Conservation (phyloP, 75 land plant genomes). For the Pseudotsuga menziesii region DNA sequence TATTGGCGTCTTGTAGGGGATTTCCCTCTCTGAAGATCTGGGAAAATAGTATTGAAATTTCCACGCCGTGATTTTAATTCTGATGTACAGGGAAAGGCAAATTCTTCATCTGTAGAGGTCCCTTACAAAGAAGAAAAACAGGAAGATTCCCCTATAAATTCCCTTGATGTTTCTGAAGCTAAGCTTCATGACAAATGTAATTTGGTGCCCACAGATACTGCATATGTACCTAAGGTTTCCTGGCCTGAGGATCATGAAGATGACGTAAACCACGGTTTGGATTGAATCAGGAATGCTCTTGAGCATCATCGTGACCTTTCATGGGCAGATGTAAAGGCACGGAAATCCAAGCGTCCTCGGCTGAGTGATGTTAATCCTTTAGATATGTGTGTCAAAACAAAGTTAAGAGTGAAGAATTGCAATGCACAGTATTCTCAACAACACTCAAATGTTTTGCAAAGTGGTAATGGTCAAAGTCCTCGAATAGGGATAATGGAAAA, state of each 20-base stretch:
- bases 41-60: no score
- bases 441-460: neutral
- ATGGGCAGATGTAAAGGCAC: conserved; percentile 57
- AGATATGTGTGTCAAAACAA: neutral
- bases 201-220: neutral
- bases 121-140: no score
- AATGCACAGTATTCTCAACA: neutral
- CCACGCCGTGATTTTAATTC: no score
- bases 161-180: neutral
- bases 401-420: neutral
- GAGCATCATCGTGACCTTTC: conserved; percentile 18
- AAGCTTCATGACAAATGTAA: neutral
- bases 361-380: conserved; percentile 16
- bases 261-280: neutral
- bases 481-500: neutral
- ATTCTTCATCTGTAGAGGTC: no score
- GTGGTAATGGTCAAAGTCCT: neutral
- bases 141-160: no score
- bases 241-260: neutral
- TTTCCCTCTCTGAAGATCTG: no score
- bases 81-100: no score
- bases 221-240: neutral
- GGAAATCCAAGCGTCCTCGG: conserved; percentile 43
- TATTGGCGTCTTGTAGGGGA: no score
- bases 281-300: neutral